Evolutionary conservation across 1,284 basidiomycete species (phyloP).

Genomic region (Takashimella koratensis): DNA sequence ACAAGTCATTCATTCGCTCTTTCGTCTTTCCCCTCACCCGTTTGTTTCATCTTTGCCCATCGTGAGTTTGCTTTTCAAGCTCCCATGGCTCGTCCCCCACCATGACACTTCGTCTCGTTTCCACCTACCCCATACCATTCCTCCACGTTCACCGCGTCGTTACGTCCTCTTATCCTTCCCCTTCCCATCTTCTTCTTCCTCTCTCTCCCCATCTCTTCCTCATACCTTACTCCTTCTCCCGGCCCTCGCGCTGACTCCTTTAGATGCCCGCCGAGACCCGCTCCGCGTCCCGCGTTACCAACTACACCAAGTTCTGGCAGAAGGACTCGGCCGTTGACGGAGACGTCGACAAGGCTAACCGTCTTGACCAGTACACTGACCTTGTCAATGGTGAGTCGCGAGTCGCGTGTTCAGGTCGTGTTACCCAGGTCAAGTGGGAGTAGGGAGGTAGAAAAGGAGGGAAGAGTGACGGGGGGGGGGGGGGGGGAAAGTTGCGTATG

Average conservation of each 20-base stretch:
- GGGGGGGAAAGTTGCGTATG: too few relatives aligned
- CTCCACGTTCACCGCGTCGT: too few relatives aligned
- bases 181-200: not conserved
- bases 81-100: too few relatives aligned
- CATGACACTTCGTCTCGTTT: too few relatives aligned
- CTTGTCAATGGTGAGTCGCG: conserved; percentile 77
- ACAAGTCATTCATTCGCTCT: too few relatives aligned
- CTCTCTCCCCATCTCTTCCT: not conserved
- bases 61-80: too few relatives aligned
- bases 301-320: conserved; percentile 94
- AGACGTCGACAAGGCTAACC: conserved; percentile 65
- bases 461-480: too few relatives aligned
- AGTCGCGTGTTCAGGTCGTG: not conserved
- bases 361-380: conserved; percentile 81
- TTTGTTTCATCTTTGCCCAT: too few relatives aligned
- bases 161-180: too few relatives aligned
- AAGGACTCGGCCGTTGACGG: conserved; percentile 74
- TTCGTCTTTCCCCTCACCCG: too few relatives aligned
- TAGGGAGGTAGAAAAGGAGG: not conserved
- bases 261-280: conserved; percentile 61
- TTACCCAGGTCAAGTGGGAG: not conserved
- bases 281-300: conserved; percentile 74
- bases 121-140: too few relatives aligned
- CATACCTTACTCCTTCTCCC: not conserved
- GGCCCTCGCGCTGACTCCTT: not conserved